Base-by-base conservation (phyloP, 768 basidiomycete genomes). In the Polyporus arcularius region DNA sequence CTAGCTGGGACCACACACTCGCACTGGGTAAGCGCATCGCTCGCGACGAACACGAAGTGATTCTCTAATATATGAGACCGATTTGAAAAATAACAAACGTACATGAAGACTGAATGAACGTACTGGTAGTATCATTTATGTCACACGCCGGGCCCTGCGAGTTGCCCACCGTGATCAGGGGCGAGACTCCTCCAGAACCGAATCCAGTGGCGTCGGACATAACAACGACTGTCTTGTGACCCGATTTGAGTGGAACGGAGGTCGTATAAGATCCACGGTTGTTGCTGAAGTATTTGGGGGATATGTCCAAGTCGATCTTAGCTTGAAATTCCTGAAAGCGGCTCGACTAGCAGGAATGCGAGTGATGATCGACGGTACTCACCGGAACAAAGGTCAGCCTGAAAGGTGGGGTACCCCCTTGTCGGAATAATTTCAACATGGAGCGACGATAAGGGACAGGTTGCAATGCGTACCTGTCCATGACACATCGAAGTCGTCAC, bases 201-300 rank as follows among this genome's bases (percentile, higher is more conserved):
- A 87, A 90, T 1, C 88, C 89, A 31, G 81, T 82, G n/a, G 84
- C 77, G 68, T 92, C 90, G 30, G 87, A 91, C 86, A 92, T 88
- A 39, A 83, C 79, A n/a, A 87, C 59, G 12, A 90, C 52, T 50
- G 90, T 75, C 55, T 75, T 71, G 15, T 76, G 68, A 30, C 67
- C 73, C 9, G 75, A 66, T 12, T 68, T 31, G 48, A 86, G 72
- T 3, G 78, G 76, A 12, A 90, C 62, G 58, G 76, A 77, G 0
- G 73, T 69, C 12, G 78, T 74, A 68, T 78, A 89, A 0, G 80
- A 79, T 52, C 87, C 87, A 60, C 78, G 60, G 51, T 82, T 82
- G 75, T 82, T 77, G 68, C 53, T 79, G 68, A 82, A 85, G 4
- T 85, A 80, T 14, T 79, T 69, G 4, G 75, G 62, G n/a, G 89